Base-by-base conservation (phyloP, 768 basidiomycete species). In the Lactarius pseudohatsudake region DNA sequence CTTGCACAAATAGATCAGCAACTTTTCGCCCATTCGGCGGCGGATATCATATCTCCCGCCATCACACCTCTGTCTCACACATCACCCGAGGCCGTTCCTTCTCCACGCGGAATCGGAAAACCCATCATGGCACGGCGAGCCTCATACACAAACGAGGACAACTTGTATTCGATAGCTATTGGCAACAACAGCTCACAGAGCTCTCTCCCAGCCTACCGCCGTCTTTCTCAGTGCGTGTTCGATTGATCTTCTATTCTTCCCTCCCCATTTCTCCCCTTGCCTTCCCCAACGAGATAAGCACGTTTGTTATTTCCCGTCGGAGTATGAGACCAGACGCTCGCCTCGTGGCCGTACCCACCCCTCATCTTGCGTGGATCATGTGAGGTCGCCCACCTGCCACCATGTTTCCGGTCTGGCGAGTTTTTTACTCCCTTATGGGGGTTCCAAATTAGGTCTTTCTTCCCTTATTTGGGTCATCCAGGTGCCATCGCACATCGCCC, bases 1-100 rank as follows among this genome's bases (percentile, higher is more conserved):
- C 68, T 70, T 20, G 68, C 70, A 13, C 70, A 69, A 56, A 65
- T 70, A 55, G 70, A 64, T 40, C 70, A 70, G 36, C 70, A 69
- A 43, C 58, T 62, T 26, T 57, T 70, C 28, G 16, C 55, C 26
- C 32, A 45, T 15, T 41, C 66, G 8, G 11, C 60, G 7, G 8
- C 38, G 4, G 68, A 69, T 41, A 56, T 69, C 58, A 43, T 47
- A 56, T 57, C 59, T 26, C 66, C 57, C 36, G 66, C 34, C 11
- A 34, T 61, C 41, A 59, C 41, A 3, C 67, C 59, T 26, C 69
- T 64, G 50, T 34, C 61, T 28, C 57, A 15, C 62, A n/a, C 50
- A 20, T 43, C 55, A 43, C 41, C 64, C 6, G 69, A 70, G 18
- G 30, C 59, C 8, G 26, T 54, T 28, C 59, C 56, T 28, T 62